These are phyloP conservation scores for Stagonosporopsis rhizophila DNA, from an alignment of 2,329 filamentous ascomycete species.

Conservation along the genomic window DNA sequence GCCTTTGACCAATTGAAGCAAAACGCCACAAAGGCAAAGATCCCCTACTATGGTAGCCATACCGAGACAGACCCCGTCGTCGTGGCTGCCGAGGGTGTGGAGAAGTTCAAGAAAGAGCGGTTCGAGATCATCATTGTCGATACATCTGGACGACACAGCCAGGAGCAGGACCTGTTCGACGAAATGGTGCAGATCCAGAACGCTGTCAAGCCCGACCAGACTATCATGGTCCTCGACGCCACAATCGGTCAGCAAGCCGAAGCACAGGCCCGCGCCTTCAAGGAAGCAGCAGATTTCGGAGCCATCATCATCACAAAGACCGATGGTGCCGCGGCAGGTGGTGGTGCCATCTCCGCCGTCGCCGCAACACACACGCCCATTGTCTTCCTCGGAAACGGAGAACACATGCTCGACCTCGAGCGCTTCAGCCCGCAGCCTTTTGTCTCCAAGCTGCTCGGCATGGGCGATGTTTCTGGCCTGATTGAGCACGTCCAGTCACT, in stretches of 20 bases:
- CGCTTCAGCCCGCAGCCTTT: conserved; percentile 92
- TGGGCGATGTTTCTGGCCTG: conserved; percentile 94
- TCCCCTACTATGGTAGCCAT: conserved; percentile 95
- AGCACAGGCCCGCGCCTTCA: conserved; percentile 93
- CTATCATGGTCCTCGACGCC: conserved; percentile 96
- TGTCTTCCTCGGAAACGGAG: conserved; percentile 96
- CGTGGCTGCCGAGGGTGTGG: conserved; percentile 93
- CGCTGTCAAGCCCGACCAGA: conserved; percentile 91
- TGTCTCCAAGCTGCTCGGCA: conserved; percentile 90
- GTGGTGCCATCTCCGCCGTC: conserved; percentile 96
- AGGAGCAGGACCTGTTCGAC: conserved; percentile 92
- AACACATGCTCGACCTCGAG: conserved; percentile 95
- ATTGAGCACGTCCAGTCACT: conserved; percentile 96
- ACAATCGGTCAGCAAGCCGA: conserved; percentile 97
- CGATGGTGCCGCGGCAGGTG: conserved; percentile 91
- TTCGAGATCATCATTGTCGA: conserved; percentile 99
- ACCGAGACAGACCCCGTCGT: conserved; percentile 95
- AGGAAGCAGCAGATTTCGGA: conserved; percentile 94
- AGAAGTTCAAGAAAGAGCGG: conserved; percentile 98
- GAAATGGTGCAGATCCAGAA: conserved; percentile 98
- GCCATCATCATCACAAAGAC: conserved; percentile 99
- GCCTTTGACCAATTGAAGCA: conserved; percentile 99
- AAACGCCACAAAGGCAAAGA: conserved; percentile 98
- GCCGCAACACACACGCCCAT: conserved; percentile 96
- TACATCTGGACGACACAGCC: conserved; percentile 91